These are phyloP conservation scores for Xylaria palmicola DNA, from an alignment of 495 filamentous ascomycete genomes.

Conservation along the genomic window DNA sequence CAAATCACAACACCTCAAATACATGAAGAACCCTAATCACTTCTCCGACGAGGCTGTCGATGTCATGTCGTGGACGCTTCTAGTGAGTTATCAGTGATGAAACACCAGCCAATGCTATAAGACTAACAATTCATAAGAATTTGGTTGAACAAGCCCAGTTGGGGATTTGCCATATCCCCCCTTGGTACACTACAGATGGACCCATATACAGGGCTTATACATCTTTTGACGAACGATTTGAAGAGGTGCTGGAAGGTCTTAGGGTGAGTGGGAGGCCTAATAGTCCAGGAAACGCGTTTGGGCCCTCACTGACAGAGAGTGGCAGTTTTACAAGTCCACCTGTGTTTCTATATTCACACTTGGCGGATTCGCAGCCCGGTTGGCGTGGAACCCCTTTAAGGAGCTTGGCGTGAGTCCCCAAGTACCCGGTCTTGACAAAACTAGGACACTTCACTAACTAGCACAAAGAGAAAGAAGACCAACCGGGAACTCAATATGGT, in stretches of 20 bases:
- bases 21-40: not conserved
- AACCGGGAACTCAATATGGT: not conserved
- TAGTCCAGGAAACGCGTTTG: too few species aligned
- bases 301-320: too few species aligned
- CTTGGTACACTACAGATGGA: not conserved
- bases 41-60: not conserved
- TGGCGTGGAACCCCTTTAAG: conserved; percentile 2
- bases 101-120: not conserved
- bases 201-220: not conserved
- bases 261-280: too few species aligned
- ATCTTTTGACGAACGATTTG: not conserved
- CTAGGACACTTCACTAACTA: not conserved
- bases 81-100: not conserved
- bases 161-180: not conserved
- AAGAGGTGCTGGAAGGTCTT: not conserved
- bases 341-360: not conserved
- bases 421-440: not conserved
- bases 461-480: not conserved
- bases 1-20: not conserved
- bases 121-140: not conserved
- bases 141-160: not conserved
- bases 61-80: not conserved
- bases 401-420: not conserved
- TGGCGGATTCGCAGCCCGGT: not conserved
- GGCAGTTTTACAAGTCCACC: too few species aligned